Percentiles rank a stretch among this genome's conserved stretches.
These are phyloP conservation scores for Striga hermonthica DNA, from an alignment of 305 asterid genomes.

Conservation along the genomic window DNA sequence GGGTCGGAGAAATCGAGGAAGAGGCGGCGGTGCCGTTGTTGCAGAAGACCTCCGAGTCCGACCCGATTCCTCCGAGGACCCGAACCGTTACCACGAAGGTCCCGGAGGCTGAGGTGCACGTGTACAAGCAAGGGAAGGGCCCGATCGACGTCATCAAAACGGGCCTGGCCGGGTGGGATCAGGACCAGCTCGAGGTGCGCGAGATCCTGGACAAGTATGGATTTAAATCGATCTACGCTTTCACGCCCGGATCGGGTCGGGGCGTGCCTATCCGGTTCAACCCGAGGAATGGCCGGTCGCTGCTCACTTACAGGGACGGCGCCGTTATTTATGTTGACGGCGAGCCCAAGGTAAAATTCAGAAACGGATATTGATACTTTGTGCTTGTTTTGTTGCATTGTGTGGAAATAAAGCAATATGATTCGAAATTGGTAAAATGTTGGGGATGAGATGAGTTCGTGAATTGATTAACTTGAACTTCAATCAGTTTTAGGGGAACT, in stretches of 20 bases:
- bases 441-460: background rate
- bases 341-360: slow-evolving; percentile 64
- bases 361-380: too few relatives aligned
- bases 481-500: slow-evolving; percentile 1
- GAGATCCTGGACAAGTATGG: slow-evolving; percentile 74
- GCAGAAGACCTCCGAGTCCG: slow-evolving; percentile 33
- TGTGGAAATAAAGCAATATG: background rate
- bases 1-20: slow-evolving; percentile 50
- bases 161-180: slow-evolving; percentile 80
- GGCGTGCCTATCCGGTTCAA: slow-evolving; percentile 85
- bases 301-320: slow-evolving; percentile 71
- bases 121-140: slow-evolving; percentile 76
- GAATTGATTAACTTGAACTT: slow-evolving; percentile 12
- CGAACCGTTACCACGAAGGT: slow-evolving; percentile 61
- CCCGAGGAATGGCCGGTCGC: slow-evolving; percentile 72
- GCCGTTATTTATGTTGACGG: slow-evolving; percentile 68
- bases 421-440: background rate
- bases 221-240: slow-evolving; percentile 68
- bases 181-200: slow-evolving; percentile 86
- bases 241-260: slow-evolving; percentile 64
- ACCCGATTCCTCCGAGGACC: slow-evolving; percentile 25
- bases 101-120: slow-evolving; percentile 74
- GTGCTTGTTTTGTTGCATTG: background rate
- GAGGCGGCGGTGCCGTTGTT: slow-evolving; percentile 56
- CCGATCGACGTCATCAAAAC: slow-evolving; percentile 69